These are phyloP conservation scores for Litsea cubeba DNA, from an alignment of 164 flowering plant genomes.

Conservation along the genomic window DNA sequence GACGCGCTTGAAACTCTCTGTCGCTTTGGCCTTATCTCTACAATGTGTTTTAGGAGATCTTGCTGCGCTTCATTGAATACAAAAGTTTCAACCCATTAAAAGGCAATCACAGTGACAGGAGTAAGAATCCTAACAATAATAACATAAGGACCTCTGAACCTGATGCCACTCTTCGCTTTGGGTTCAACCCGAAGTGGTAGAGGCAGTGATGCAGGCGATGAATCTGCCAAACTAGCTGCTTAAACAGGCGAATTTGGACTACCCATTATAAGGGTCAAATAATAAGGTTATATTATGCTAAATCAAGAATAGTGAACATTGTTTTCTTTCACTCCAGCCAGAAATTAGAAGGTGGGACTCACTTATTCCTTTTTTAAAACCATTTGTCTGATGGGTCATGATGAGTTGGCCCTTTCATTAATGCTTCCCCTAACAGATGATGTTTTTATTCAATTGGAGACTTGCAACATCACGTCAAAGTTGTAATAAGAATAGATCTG, in stretches of 20 bases:
- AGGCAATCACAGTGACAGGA: not conserved
- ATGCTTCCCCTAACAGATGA: not conserved
- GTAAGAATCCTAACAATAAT: not conserved
- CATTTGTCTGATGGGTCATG: not conserved
- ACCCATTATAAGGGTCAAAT: too few relatives aligned
- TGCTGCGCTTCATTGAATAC: conserved; percentile 62
- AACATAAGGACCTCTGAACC: conserved; percentile 33
- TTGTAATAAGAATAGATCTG: too few relatives aligned
- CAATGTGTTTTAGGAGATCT: conserved; percentile 76
- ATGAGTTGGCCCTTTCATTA: not conserved
- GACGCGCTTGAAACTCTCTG: conserved; percentile 44
- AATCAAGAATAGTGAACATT: too few relatives aligned
- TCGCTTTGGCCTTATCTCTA: conserved; percentile 78
- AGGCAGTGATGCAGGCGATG: conserved; percentile 74
- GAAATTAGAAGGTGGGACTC: too few relatives aligned
- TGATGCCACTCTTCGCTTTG: conserved; percentile 88
- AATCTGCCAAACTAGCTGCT: conserved; percentile 89
- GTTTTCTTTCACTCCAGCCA: too few relatives aligned
- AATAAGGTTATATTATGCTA: too few relatives aligned
- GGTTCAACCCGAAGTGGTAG: conserved; percentile 91
- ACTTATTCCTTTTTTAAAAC: too few relatives aligned
- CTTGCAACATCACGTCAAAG: too few relatives aligned
- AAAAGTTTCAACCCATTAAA: not conserved
- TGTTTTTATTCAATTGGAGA: too few relatives aligned
- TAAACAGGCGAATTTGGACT: conserved; percentile 11